Conservation (phyloP, 345 rosid species). For the Brassica nigra region DNA sequence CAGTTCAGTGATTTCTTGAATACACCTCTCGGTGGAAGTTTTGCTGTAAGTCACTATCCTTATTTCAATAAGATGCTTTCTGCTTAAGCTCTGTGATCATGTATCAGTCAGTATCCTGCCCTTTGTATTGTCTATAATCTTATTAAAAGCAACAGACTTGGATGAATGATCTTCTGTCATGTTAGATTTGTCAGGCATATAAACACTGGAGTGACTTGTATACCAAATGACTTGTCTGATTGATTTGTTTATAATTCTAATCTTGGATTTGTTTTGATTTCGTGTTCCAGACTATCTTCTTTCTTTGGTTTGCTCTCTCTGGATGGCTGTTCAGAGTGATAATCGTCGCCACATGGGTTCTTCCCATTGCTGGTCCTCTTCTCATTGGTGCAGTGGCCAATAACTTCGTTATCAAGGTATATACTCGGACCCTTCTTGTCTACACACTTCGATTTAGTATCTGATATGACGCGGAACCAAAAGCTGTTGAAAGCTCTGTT, state of each 20-base stretch:
- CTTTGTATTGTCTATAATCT: background rate
- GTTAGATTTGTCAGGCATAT: background rate
- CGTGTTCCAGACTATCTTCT: slow-evolving; percentile 65
- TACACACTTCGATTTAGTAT: background rate
- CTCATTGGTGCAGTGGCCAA: slow-evolving; percentile 91
- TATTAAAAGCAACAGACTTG: background rate
- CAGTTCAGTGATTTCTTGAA: slow-evolving; percentile 64
- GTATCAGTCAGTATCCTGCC: background rate
- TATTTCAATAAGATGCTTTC: background rate
- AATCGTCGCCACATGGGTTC: slow-evolving; percentile 70
- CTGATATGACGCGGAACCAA: background rate
- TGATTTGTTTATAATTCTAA: background rate
- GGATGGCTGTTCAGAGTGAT: slow-evolving; percentile 92
- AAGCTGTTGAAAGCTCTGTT: background rate
- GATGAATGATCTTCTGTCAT: background rate
- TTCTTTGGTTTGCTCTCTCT: slow-evolving; percentile 91
- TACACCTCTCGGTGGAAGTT: slow-evolving; percentile 77
- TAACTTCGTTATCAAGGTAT: slow-evolving; percentile 90
- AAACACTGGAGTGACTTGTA: background rate
- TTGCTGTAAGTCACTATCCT: slow-evolving; percentile 54
- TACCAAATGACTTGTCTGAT: background rate
- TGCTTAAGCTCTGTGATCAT: background rate
- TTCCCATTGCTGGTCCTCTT: slow-evolving; percentile 94
- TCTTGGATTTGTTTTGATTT: slow-evolving; percentile 1
- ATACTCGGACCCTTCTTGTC: background rate